These are phyloP conservation scores for Penicillium polonicum DNA, from an alignment of 2,329 filamentous ascomycete genomes.

Conservation along the genomic window DNA sequence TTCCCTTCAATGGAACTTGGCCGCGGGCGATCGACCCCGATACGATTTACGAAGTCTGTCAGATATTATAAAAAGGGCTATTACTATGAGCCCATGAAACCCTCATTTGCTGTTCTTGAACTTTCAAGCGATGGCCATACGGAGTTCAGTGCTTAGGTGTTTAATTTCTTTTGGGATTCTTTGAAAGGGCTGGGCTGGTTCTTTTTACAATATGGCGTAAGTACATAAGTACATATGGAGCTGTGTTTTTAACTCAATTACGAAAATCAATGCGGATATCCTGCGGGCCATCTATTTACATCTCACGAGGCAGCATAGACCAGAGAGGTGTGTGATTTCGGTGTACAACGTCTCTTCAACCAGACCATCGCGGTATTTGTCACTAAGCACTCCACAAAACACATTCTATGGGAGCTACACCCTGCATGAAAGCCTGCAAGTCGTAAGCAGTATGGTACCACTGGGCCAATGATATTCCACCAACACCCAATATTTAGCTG, in stretches of 20 bases:
- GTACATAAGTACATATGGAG: not conserved
- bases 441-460: not conserved
- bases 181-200: not conserved
- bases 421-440: not conserved
- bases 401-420: not conserved
- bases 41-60: constrained; percentile 4
- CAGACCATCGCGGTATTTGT: not conserved
- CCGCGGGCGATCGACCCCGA: not conserved
- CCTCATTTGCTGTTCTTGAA: not conserved
- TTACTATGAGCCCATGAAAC: not conserved
- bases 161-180: not conserved
- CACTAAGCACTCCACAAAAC: not conserved
- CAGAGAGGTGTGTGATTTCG: not conserved
- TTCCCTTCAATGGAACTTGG: not conserved
- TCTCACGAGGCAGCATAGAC: not conserved
- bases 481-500: not conserved
- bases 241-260: not conserved
- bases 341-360: not conserved
- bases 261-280: not conserved
- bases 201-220: not conserved
- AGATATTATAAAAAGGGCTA: constrained; percentile 1
- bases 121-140: not conserved
- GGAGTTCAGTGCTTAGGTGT: constrained; percentile 2
- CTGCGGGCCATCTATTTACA: not conserved
- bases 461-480: not conserved